phyloP scores from a whole-genome alignment of 331 rosid species.

The Quercus tomentella region DNA sequence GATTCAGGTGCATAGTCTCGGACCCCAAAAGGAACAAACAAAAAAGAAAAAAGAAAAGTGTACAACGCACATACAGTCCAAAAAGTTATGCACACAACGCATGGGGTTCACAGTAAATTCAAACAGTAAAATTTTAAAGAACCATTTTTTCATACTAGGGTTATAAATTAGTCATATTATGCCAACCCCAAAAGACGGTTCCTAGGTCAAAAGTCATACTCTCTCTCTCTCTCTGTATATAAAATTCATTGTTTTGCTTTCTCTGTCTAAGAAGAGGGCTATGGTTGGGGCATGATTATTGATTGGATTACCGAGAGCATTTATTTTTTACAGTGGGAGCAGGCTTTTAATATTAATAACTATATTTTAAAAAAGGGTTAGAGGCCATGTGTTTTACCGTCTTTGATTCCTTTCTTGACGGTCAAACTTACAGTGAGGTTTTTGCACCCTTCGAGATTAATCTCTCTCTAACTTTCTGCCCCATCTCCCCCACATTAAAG shows the following conservation, averaged over 20 bases:
- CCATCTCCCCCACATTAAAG: constrained; percentile 8
- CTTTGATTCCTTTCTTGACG: constrained; percentile 74
- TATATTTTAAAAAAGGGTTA: background rate
- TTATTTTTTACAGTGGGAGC: constrained; percentile 38
- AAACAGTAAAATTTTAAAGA: constrained; percentile 8
- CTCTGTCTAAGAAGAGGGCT: constrained; percentile 31
- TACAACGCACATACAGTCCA: background rate
- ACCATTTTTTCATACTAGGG: background rate
- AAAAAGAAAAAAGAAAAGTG: background rate
- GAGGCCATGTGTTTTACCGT: constrained; percentile 62
- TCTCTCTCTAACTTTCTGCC: constrained; percentile 30
- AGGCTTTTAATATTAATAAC: constrained; percentile 32
- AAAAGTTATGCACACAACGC: background rate
- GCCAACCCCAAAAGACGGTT: constrained; percentile 21
- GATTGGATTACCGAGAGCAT: constrained; percentile 42
- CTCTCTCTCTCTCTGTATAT: background rate
- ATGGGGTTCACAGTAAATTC: background rate
- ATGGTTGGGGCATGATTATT: constrained; percentile 28
- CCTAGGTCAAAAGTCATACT: constrained; percentile 26
- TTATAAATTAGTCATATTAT: constrained; percentile 4
- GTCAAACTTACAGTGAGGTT: constrained; percentile 66
- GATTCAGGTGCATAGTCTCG: background rate
- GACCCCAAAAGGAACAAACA: background rate
- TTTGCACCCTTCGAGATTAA: constrained; percentile 61
- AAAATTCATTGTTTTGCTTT: background rate